These are phyloP conservation scores for Saksenaea vasiformis DNA, from an alignment of 371 early-diverging fungal genomes.

Conservation along the genomic window DNA sequence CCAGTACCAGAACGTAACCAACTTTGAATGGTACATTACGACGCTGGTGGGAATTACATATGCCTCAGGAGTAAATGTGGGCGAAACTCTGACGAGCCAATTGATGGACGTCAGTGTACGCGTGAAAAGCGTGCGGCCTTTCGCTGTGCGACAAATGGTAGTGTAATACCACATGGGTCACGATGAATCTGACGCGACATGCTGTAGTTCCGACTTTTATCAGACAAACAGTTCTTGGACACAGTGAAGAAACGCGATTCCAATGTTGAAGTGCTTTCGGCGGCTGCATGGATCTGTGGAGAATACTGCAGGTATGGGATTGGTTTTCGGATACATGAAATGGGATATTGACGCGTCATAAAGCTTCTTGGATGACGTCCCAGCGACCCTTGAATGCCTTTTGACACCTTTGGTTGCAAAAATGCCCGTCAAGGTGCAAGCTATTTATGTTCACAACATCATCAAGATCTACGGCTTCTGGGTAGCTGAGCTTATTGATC, in stretches of 20 bases:
- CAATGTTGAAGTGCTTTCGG: constrained; percentile 77
- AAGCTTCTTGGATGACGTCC: constrained; percentile 48
- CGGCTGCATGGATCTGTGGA: constrained; percentile 91
- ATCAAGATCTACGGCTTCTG: constrained; percentile 76
- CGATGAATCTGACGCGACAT: background rate
- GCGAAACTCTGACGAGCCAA: constrained; percentile 66
- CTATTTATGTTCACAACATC: constrained; percentile 72
- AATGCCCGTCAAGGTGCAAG: constrained; percentile 66
- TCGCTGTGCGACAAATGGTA: constrained; percentile 78
- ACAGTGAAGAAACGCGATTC: constrained; percentile 63
- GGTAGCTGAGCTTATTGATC: constrained; percentile 59
- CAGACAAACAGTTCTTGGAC: constrained; percentile 64
- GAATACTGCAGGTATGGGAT: constrained; percentile 72
- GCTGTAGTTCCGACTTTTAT: constrained; percentile 54
- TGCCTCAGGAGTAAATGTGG: constrained; percentile 75
- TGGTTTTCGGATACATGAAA: too few relatives aligned
- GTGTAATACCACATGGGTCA: too few relatives aligned
- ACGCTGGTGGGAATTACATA: constrained; percentile 78
- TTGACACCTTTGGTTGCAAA: constrained; percentile 55
- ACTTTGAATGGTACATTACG: constrained; percentile 95
- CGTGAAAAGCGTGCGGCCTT: constrained; percentile 81
- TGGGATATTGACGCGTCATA: background rate
- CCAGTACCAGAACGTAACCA: constrained; percentile 81
- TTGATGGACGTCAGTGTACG: constrained; percentile 90
- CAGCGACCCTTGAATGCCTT: constrained; percentile 58